phyloP scores from a whole-genome alignment of 2,329 filamentous ascomycete genomes.

The Clarireedia hainanense region DNA sequence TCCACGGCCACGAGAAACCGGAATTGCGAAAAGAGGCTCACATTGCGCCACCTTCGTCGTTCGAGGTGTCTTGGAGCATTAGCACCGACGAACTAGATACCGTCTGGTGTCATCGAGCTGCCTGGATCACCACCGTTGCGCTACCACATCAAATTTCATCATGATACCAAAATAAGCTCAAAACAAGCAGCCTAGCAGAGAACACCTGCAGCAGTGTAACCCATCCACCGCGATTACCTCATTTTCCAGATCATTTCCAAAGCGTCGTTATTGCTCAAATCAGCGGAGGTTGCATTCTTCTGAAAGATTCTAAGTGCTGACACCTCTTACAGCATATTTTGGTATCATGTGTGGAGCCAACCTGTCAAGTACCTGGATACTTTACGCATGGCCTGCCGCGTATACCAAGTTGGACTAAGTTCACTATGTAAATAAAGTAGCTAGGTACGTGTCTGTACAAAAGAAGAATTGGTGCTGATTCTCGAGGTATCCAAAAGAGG shows the following conservation, averaged over 20 bases:
- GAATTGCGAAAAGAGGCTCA: neutral
- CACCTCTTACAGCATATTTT: neutral
- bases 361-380: neutral
- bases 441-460: neutral
- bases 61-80: too few relatives aligned
- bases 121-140: neutral
- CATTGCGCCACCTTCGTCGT: too few relatives aligned
- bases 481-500: neutral
- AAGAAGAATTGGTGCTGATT: neutral
- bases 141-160: neutral
- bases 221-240: constrained; percentile 6
- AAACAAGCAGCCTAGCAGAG: neutral
- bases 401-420: neutral
- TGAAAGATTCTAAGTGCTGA: constrained; percentile 8
- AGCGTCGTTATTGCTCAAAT: neutral
- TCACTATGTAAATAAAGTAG: neutral
- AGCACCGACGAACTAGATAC: too few relatives aligned
- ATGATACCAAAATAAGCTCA: constrained; percentile 1
- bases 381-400: neutral
- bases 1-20: neutral
- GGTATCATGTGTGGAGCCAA: neutral
- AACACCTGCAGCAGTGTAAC: constrained; percentile 7
- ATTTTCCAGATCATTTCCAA: neutral
- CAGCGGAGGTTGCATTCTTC: neutral
- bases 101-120: too few relatives aligned